These are phyloP conservation scores for Rosellinia necatrix DNA, from an alignment of 2,329 filamentous ascomycete species.

Conservation along the genomic window DNA sequence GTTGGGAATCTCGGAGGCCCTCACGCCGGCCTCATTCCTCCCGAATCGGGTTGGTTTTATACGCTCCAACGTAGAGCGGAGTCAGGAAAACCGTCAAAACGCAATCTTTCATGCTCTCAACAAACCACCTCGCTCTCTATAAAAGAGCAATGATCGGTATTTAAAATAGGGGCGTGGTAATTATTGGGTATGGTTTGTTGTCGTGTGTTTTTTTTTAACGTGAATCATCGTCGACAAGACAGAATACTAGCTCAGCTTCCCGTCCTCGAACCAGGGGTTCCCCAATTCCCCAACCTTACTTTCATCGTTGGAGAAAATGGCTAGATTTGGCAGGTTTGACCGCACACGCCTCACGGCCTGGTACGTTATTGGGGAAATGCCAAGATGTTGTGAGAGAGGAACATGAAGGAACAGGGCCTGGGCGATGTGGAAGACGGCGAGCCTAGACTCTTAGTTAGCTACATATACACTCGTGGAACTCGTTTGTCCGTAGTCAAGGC, in stretches of 20 bases:
- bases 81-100: too few relatives aligned
- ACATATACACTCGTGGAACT: slow-evolving; percentile 18
- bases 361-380: neutral
- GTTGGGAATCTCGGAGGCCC: slow-evolving; percentile 29
- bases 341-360: neutral
- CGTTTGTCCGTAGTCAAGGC: slow-evolving; percentile 13
- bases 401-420: neutral
- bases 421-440: neutral
- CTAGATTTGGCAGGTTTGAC: neutral
- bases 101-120: too few relatives aligned
- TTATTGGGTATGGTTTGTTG: too few relatives aligned
- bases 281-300: slow-evolving; percentile 14
- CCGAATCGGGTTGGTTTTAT: slow-evolving; percentile 23
- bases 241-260: neutral
- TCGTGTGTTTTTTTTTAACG: too few relatives aligned
- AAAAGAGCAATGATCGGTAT: neutral
- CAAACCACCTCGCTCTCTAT: neutral
- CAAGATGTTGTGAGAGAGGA: neutral
- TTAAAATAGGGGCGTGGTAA: neutral
- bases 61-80: too few relatives aligned
- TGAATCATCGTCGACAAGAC: too few relatives aligned
- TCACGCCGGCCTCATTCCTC: slow-evolving; percentile 30
- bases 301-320: slow-evolving; percentile 18
- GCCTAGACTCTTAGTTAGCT: neutral
- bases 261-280: slow-evolving; percentile 10